Conservation (phyloP, 176 grass and related monocot species). For the Avena insularis region DNA sequence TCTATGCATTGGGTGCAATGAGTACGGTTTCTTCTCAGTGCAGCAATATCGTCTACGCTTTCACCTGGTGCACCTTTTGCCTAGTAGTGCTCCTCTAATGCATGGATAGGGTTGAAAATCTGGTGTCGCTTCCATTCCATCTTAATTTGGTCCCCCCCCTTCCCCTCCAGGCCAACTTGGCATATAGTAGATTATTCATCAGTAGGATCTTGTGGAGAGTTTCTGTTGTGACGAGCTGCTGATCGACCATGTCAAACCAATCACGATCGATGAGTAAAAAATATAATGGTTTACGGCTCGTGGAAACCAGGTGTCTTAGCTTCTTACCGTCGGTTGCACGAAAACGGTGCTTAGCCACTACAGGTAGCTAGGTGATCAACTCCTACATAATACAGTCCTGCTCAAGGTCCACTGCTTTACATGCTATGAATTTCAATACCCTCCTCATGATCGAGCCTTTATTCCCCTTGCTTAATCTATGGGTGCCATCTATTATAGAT, state of each 20-base stretch:
- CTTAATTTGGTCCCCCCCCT: not conserved
- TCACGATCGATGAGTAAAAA: slow-evolving; percentile 39
- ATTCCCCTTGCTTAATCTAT: slow-evolving; percentile 26
- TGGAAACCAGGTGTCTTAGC: slow-evolving; percentile 39
- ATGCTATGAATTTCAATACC: slow-evolving; percentile 41
- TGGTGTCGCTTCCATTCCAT: not conserved
- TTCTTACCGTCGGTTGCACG: slow-evolving; percentile 33
- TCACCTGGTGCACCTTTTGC: slow-evolving; percentile 41
- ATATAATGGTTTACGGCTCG: not conserved
- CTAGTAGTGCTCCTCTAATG: not conserved
- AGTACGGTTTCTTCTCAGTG: not conserved
- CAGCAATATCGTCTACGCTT: slow-evolving; percentile 5
- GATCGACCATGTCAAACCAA: slow-evolving; percentile 1
- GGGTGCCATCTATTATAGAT: slow-evolving; percentile 23
- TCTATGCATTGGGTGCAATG: not conserved
- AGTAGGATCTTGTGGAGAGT: not conserved
- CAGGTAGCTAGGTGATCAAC: slow-evolving; percentile 20
- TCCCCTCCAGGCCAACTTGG: slow-evolving; percentile 1
- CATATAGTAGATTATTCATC: not conserved
- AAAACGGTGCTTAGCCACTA: slow-evolving; percentile 12
- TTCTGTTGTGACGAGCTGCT: not conserved
- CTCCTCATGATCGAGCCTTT: slow-evolving; percentile 21
- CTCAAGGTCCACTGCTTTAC: not conserved
- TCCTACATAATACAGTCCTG: slow-evolving; percentile 27
- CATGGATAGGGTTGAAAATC: slow-evolving; percentile 15